Evolutionary conservation across 2,329 filamentous ascomycete species (phyloP).

Genomic region (Emergomyces pasteurianus): DNA sequence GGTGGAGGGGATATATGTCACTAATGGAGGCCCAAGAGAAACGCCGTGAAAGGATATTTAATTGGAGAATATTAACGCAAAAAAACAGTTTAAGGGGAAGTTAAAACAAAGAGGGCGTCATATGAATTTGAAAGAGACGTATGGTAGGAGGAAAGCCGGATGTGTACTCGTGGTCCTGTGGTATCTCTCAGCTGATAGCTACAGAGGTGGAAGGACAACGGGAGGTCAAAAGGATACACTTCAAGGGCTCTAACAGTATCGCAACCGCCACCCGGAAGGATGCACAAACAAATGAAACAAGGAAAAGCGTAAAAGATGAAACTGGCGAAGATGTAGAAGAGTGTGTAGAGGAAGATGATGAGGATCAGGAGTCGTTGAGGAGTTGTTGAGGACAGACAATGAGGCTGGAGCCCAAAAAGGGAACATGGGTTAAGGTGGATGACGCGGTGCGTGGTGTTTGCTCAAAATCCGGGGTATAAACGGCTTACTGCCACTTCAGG

Average conservation of each 20-base stretch:
- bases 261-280: neutral
- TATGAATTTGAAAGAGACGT: neutral
- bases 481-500: too few species aligned
- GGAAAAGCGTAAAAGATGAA: neutral
- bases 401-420: neutral
- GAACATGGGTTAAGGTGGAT: neutral
- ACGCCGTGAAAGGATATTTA: neutral
- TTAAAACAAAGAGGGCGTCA: neutral
- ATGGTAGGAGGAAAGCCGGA: neutral
- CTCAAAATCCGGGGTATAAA: neutral
- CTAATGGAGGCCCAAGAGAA: neutral
- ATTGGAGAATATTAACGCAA: neutral
- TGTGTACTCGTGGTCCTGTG: neutral
- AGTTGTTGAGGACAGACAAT: neutral
- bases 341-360: neutral
- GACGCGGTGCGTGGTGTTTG: constrained; percentile 1
- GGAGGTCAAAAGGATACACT: neutral
- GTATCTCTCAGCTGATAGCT: neutral
- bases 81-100: neutral
- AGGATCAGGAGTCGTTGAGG: too few species aligned
- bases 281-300: neutral
- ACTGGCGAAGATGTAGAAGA: neutral
- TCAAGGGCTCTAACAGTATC: neutral
- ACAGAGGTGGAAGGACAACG: too few species aligned
- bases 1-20: neutral